Evolutionary conservation across 768 basidiomycete genomes (phyloP).

Genomic region (Xerocomellus dryophilus): DNA sequence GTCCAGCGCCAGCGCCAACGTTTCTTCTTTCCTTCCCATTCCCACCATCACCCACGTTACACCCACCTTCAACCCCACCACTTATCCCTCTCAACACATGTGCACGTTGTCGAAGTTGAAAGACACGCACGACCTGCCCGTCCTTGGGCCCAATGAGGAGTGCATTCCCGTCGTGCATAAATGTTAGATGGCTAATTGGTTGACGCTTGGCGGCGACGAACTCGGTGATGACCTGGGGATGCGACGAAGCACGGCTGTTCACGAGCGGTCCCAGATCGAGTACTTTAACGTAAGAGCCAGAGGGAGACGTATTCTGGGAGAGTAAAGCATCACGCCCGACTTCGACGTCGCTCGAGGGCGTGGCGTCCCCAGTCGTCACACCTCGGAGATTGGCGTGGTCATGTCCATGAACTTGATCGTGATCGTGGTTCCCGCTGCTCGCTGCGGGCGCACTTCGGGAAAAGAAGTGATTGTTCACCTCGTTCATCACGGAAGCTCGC

Average conservation of each 20-base stretch:
- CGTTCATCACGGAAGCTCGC: slow-evolving; percentile 25
- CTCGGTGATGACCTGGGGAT: slow-evolving; percentile 40
- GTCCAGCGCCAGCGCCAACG: slow-evolving; percentile 21
- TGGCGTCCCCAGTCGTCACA: slow-evolving; percentile 4
- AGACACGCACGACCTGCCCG: slow-evolving; percentile 53
- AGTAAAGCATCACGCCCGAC: slow-evolving; percentile 6
- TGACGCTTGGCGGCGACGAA: slow-evolving; percentile 49
- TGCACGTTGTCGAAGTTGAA: slow-evolving; percentile 37
- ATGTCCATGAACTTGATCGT: slow-evolving; percentile 5
- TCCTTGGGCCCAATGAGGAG: slow-evolving; percentile 51
- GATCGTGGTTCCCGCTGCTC: slow-evolving; percentile 17
- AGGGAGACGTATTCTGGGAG: slow-evolving; percentile 13
- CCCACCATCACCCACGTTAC: neutral
- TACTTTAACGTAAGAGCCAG: slow-evolving; percentile 50
- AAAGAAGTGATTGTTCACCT: slow-evolving; percentile 43
- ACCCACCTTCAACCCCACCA: neutral
- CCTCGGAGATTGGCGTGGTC: slow-evolving; percentile 12
- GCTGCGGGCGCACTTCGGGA: slow-evolving; percentile 62
- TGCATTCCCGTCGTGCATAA: slow-evolving; percentile 52
- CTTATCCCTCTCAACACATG: slow-evolving; percentile 17
- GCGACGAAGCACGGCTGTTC: slow-evolving; percentile 14
- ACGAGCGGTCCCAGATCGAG: slow-evolving; percentile 49
- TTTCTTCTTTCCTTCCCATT: slow-evolving; percentile 2
- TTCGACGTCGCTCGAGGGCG: slow-evolving; percentile 14
- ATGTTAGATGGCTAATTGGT: slow-evolving; percentile 45